A percentile compares a stretch with the other conserved stretches of the same genome.
These are phyloP conservation scores for Endocalyx cinctus DNA, from an alignment of 2,329 filamentous ascomycete species.

Conservation along the genomic window DNA sequence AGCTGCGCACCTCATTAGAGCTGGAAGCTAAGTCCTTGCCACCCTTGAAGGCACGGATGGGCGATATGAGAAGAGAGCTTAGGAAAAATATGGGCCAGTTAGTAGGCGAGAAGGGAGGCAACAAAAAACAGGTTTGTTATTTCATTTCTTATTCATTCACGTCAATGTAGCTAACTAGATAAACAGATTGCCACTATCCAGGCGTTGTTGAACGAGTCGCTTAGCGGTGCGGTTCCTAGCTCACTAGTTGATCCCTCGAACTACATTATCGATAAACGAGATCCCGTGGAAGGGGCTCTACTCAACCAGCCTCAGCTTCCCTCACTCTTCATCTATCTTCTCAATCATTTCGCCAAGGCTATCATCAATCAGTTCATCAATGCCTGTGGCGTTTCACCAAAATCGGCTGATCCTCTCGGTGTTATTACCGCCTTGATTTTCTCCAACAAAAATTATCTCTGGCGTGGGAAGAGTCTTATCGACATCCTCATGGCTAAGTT, in stretches of 20 bases:
- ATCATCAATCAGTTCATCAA: conserved; percentile 66
- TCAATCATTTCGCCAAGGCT: conserved; percentile 72
- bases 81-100: conserved; percentile 69
- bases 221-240: conserved; percentile 48
- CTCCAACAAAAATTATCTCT: conserved; percentile 61
- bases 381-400: conserved; percentile 60
- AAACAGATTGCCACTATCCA: conserved; percentile 44
- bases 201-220: conserved; percentile 47
- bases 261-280: conserved; percentile 45
- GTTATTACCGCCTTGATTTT: conserved; percentile 72
- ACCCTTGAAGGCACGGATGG: conserved; percentile 60
- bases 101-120: conserved; percentile 59
- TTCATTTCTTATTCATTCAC: background rate
- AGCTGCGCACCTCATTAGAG: conserved; percentile 41
- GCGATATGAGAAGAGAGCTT: conserved; percentile 68
- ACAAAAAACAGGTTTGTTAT: conserved; percentile 49
- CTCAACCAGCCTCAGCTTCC: conserved; percentile 54
- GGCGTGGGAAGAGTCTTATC: conserved; percentile 64
- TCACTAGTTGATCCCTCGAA: conserved; percentile 48
- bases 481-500: conserved; percentile 88
- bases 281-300: conserved; percentile 43
- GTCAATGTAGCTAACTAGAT: background rate
- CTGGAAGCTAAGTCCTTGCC: conserved; percentile 51
- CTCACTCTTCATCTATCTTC: conserved; percentile 65
- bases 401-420: conserved; percentile 73